Conservation (phyloP, 1,284 basidiomycete genomes). For the Amylostereum chailletii region DNA sequence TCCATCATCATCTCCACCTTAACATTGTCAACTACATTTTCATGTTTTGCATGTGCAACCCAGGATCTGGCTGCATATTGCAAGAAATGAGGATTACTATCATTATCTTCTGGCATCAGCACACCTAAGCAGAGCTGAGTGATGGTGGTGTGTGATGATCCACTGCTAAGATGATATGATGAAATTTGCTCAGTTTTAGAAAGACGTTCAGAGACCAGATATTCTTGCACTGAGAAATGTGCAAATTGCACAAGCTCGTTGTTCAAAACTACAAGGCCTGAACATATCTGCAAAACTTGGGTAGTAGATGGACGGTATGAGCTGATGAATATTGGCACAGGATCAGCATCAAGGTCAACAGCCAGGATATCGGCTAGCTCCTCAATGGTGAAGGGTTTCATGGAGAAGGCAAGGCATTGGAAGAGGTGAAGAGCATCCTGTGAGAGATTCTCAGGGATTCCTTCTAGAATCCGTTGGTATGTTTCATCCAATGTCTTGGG, state of each 20-base stretch:
- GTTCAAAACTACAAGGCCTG: conserved; percentile 1
- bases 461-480: not conserved
- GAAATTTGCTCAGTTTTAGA: not conserved
- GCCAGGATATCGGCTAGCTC: conserved; percentile 3
- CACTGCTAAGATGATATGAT: not conserved
- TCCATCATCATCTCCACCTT: not conserved
- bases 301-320: not conserved
- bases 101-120: not conserved
- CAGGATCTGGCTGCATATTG: conserved; percentile 2
- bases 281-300: not conserved
- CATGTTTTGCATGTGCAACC: conserved; percentile 1
- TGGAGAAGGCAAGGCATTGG: conserved; percentile 1
- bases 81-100: not conserved
- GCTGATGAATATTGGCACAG: not conserved
- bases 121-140: not conserved
- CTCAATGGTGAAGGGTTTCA: not conserved
- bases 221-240: not conserved
- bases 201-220: not conserved
- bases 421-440: conserved; percentile 1
- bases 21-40: not conserved
- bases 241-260: not conserved
- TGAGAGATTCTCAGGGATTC: not conserved
- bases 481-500: conserved; percentile 3
- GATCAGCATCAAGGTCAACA: not conserved
- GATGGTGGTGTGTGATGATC: not conserved